Evolutionary conservation across 2,329 filamentous ascomycete species (phyloP), one percentile per base, ranked within the genome.

Genomic region (Epichloe gansuensis): DNA sequence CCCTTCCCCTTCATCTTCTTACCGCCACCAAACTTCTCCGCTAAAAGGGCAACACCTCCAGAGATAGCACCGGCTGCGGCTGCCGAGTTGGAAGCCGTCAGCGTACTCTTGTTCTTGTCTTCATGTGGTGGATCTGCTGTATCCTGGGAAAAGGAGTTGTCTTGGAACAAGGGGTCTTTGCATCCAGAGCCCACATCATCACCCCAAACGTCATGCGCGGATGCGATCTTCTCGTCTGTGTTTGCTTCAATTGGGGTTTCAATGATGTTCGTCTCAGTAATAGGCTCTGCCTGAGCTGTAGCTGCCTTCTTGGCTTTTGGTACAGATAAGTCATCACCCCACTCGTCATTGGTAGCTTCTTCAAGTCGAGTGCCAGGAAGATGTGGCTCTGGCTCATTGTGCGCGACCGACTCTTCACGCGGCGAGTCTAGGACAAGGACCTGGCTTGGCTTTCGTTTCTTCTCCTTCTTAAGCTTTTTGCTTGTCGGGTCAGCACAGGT

Each of bases 1-100:
- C 53, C 56, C 52, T 57, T 60, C 7, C 34, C 17, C 38, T 55
- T 59, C 45, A 57, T 60, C 50, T 60, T 61, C 51, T 58, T 59
- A 13, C 56, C 50, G 34, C 62, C 65, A 17, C 65, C 65, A 55
- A 67, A 66, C 52, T 63, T 69, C 51, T 69, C 63, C 34, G 65
- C 62, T 45, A 70, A 59, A 35, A 66, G 58, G n/a, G 67, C 60
- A 17, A 67, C 65, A 23, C 65, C 66, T 15, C 65, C 67, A 3
- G 48, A 44, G 41, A 48, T 53, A 25, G n/a, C 50, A 11, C 45
- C 50, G 11, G 43, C 52, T 5, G 59, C 52, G 11, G 59, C 63
- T 51, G 57, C 62, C 50, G 56, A 63, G 53, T 55, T 63, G 56
- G 56, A 59, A 52, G 56, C 63, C 55, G 50, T 58, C 15, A 50